Conservation (phyloP, 495 filamentous ascomycete species). For the Aspergillus saccharolyticus region DNA sequence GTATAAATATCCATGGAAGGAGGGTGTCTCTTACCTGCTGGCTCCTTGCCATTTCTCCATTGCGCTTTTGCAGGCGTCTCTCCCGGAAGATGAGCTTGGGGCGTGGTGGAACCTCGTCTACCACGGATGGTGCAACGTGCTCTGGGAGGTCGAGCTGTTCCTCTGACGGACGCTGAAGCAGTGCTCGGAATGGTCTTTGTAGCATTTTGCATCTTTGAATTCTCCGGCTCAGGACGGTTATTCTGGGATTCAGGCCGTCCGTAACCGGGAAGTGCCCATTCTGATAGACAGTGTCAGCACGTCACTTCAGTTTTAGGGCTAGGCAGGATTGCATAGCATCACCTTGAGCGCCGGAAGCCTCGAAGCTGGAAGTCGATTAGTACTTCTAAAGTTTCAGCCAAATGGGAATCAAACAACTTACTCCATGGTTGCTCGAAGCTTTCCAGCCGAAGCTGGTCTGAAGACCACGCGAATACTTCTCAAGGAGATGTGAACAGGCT, state of each 20-base stretch:
- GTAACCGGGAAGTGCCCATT: constrained; percentile 21
- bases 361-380: constrained; percentile 17
- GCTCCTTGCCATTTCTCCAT: constrained; percentile 17
- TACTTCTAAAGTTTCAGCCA: background rate
- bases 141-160: background rate
- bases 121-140: constrained; percentile 3
- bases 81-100: constrained; percentile 11
- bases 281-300: constrained; percentile 1
- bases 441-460: background rate
- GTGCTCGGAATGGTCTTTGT: background rate
- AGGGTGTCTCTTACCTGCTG: constrained; percentile 14
- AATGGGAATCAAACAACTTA: constrained; percentile 1
- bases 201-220: background rate
- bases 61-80: constrained; percentile 23
- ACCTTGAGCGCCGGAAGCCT: constrained; percentile 23
- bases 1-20: too few species aligned
- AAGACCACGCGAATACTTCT: too few species aligned
- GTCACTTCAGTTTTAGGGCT: background rate
- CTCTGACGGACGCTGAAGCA: background rate
- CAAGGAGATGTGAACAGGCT: too few species aligned
- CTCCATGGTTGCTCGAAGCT: constrained; percentile 9
- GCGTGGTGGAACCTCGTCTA: constrained; percentile 5
- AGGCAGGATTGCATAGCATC: background rate
- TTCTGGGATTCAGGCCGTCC: constrained; percentile 1
- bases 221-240: background rate